Base-by-base conservation (phyloP, 768 basidiomycete genomes). In the Coprinopsis sp. region DNA sequence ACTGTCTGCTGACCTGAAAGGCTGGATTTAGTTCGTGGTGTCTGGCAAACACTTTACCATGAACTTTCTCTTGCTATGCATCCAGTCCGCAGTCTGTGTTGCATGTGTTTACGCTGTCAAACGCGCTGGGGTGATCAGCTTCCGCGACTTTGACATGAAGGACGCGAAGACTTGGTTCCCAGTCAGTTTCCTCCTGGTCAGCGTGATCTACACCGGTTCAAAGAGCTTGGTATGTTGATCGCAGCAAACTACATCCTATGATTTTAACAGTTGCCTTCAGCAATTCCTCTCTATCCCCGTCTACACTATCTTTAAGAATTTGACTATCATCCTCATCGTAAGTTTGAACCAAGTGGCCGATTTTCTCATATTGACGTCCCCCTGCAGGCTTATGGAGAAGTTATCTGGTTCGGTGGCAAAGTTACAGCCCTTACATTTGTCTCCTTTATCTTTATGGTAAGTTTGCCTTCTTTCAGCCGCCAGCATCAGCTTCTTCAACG, bases 301-400 rank as follows among this genome's bases (percentile, higher is more conserved):
- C 22, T 99, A 97, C 68, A 98, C 96, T 1, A 98, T 99, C 53
- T 98, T 98, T 79, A 99, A 99, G 68, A 99, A 99, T 63, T 61
- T 98, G 58, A 97, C 96, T n/a, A 99, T 98, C 58, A 98, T 99
- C 54, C 77, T 99, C 23, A 98, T 98, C 60, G 94, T 91, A 53
- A 54, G 86, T 73, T 12, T 28, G 37, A 22, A 16, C 46, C 33
- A 12, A 38, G 8, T 46, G 16, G 19, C 33, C 29, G 16, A 19
- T 39, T 24, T 43, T 19, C 22, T 13, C 36, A 49, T 37, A 52
- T 18, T 39, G 33, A 49, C 44, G 29, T 41, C 38, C 37, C 19
- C 39, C 44, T 41, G 36, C 46, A 94, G 91, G 93, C 96, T 6
- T 96, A 99, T 61, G 96, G 96, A 30, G 96, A 98, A 69, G 88